Evolutionary conservation across 202 grass and related monocot genomes (phyloP).

Genomic region (Zoysia matrella): DNA sequence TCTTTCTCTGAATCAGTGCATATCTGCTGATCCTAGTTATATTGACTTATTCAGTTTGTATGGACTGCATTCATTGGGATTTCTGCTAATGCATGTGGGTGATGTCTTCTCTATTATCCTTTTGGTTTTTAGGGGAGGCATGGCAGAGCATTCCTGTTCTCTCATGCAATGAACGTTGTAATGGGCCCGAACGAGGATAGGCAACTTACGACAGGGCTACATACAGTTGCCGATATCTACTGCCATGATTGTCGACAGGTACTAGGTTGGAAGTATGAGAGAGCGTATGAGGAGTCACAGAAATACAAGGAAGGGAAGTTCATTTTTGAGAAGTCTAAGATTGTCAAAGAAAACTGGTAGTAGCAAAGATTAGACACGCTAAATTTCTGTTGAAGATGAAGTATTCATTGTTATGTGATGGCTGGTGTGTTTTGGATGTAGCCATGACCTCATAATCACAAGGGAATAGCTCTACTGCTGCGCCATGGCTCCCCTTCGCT

Average conservation of each 20-base stretch:
- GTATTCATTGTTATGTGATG: slow-evolving; percentile 16
- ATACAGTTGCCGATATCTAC: slow-evolving; percentile 72
- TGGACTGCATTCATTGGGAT: background rate
- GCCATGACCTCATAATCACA: too few relatives aligned
- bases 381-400: slow-evolving; percentile 13
- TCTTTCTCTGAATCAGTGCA: background rate
- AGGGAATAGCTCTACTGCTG: too few relatives aligned
- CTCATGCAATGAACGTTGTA: slow-evolving; percentile 71
- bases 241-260: slow-evolving; percentile 68
- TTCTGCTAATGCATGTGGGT: slow-evolving; percentile 18
- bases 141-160: slow-evolving; percentile 72
- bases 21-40: background rate
- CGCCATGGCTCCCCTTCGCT: too few relatives aligned
- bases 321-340: slow-evolving; percentile 87
- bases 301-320: slow-evolving; percentile 86
- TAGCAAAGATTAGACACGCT: slow-evolving; percentile 1
- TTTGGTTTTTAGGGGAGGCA: slow-evolving; percentile 55
- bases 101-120: slow-evolving; percentile 16
- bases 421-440: slow-evolving; percentile 1
- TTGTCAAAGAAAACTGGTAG: slow-evolving; percentile 81
- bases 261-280: slow-evolving; percentile 75
- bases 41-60: background rate
- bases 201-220: slow-evolving; percentile 65
- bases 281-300: slow-evolving; percentile 66
- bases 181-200: slow-evolving; percentile 65